Evolutionary conservation across 2,329 filamentous ascomycete genomes (phyloP).

Genomic region (Bipolaris oryzae): DNA sequence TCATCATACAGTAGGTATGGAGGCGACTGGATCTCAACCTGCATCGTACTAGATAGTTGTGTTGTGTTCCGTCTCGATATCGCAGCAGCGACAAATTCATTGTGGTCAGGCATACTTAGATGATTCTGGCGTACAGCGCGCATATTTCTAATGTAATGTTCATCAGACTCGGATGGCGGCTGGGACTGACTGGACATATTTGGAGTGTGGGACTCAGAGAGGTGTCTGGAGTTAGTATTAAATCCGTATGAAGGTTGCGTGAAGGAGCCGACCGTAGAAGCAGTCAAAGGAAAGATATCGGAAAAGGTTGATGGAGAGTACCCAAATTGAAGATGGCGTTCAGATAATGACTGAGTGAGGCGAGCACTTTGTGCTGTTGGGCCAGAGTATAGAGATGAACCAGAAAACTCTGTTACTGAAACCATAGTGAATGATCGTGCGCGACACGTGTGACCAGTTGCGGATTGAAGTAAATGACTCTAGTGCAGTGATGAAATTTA

Average conservation of each 20-base stretch:
- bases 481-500: background rate
- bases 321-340: background rate
- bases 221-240: background rate
- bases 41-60: background rate
- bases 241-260: background rate
- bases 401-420: background rate
- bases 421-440: background rate
- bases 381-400: background rate
- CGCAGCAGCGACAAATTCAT: background rate
- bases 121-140: background rate
- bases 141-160: background rate
- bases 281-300: background rate
- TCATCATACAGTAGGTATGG: slow-evolving; percentile 7
- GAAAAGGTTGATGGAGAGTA: background rate
- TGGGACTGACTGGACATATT: background rate
- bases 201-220: background rate
- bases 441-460: background rate
- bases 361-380: background rate
- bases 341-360: background rate
- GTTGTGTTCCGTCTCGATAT: background rate
- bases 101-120: slow-evolving; percentile 8
- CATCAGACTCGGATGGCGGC: background rate
- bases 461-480: background rate
- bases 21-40: background rate
- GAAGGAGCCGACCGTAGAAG: background rate